Evolutionary conservation across 1,284 basidiomycete species (phyloP), one percentile per base, ranked within the genome.

Genomic region (Neolentinus lepideus): DNA sequence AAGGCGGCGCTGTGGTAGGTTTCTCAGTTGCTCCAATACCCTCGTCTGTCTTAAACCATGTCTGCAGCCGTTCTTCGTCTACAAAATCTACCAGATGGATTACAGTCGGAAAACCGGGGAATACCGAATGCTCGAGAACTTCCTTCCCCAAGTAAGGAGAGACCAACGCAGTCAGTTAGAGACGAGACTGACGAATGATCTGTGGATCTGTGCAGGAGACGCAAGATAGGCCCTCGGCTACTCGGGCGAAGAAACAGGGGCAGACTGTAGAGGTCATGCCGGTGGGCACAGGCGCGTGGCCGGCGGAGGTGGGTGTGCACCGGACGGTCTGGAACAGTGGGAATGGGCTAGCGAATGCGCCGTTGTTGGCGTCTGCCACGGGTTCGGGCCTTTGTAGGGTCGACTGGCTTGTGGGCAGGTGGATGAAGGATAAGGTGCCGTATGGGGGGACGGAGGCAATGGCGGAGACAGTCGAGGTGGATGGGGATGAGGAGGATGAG

Each of bases 31-130:
- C 22, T 25, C 6, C 14, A 21, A 22, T 43, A n/a, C 14, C 25
- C 25, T 51, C 38, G 54, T 36, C 22, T 31, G 52, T 43, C 16
- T 29, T 48, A 19, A 55, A 53, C 51, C 24, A 0, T 10, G 45
- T 16, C 1, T 58, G 9, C 60, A 93, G 90, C 87, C 88, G 0
- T 83, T 90, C 63, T 81, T 91, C 53, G 75, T 80, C 14, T 85
- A 93, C 64, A 88, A 85, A 60, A 76, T 95, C 12, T 97, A 84
- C 64, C 90, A 92, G 63, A 76, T 98, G 53, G 94, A 97, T 70
- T 92, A 90, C 64, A 91, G 83, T 63, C 81, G 84, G 22, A 79
- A 77, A 16, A 79, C 79, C 0, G 79, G 81, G 27, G 82, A 90
- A 58, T 92, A 82, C 64, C 75, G 93, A 22, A 92, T 97, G 85